Base-by-base conservation (phyloP, 345 rosid genomes). In the Diplotaxis tenuifolia region DNA sequence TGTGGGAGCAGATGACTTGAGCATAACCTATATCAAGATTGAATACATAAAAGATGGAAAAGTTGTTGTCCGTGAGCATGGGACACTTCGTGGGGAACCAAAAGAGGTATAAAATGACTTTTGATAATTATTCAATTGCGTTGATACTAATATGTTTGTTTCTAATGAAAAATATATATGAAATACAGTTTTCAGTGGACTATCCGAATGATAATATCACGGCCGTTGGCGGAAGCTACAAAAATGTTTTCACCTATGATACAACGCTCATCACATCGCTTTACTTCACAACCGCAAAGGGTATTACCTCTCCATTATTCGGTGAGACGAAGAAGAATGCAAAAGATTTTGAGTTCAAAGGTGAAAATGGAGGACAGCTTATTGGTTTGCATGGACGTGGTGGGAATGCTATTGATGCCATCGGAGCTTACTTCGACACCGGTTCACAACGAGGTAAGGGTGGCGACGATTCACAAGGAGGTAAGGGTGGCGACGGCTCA, bases 401-500 rank as follows among this genome's bases (percentile, higher is more conserved):
- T n/a, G n/a, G n/a, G n/a, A n/a, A n/a, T n/a, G n/a, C n/a, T n/a
- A n/a, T n/a, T n/a, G n/a, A n/a, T n/a, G n/a, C n/a, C n/a, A n/a
- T n/a, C n/a, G n/a, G n/a, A n/a, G n/a, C n/a, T 31, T 31, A 31
- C 36, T 31, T 31, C 10, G 36, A 31, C 36, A 31, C 36, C 36
- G 36, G 36, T 31, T 31, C 34, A 31, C 34, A 31, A 31, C 9
- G 34, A 31, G 34, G 34, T n/a, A n/a, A 19, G 19, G 8, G 9
- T 15, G 52, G 3, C 52, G 19, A 2, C 54, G 75, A 63, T 25
- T 31, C 70, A 63, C 61, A n/a, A n/a, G n/a, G n/a, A n/a, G n/a
- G n/a, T n/a, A n/a, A n/a, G n/a, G n/a, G n/a, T n/a, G n/a, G n/a
- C n/a, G n/a, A n/a, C n/a, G n/a, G 28, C 4, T 25, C 32, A 29